Evolutionary conservation across 2,329 filamentous ascomycete genomes (phyloP).

Genomic region (Achaetomium macrosporum): DNA sequence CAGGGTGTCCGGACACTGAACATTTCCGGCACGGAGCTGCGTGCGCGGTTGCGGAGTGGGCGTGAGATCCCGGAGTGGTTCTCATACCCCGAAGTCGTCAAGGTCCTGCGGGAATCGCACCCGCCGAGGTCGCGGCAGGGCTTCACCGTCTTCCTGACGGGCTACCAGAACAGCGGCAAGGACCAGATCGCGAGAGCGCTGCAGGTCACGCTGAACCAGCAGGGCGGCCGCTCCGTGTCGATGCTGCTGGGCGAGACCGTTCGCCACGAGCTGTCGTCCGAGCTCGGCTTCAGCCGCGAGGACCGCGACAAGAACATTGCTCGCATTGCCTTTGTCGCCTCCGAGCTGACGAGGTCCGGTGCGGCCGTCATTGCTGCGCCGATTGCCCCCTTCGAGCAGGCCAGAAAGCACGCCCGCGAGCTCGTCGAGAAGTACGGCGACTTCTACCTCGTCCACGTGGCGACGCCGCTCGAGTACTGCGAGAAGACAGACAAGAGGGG

Average conservation of each 20-base stretch:
- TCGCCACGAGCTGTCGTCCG: constrained; percentile 83
- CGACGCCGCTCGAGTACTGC: constrained; percentile 83
- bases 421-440: constrained; percentile 80
- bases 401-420: constrained; percentile 72
- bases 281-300: constrained; percentile 89
- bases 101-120: constrained; percentile 92
- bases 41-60: constrained; percentile 81
- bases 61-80: constrained; percentile 98
- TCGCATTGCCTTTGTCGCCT: constrained; percentile 92
- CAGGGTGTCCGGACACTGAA: constrained; percentile 78
- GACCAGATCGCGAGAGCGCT: constrained; percentile 92
- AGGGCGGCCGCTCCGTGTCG: constrained; percentile 89
- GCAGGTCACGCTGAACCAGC: constrained; percentile 96
- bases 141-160: constrained; percentile 97
- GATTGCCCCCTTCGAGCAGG: constrained; percentile 85
- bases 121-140: constrained; percentile 86
- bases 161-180: constrained; percentile 95
- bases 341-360: constrained; percentile 87
- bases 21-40: constrained; percentile 86
- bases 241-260: constrained; percentile 95
- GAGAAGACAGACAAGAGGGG: constrained; percentile 94
- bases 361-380: constrained; percentile 94
- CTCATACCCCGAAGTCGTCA: constrained; percentile 98
- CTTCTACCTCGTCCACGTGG: constrained; percentile 94
- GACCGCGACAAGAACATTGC: constrained; percentile 94